Percentiles rank a stretch among this genome's conserved stretches.
Evolutionary conservation across 2,329 filamentous ascomycete species (phyloP).

Genomic region (Sporothrix protearum): DNA sequence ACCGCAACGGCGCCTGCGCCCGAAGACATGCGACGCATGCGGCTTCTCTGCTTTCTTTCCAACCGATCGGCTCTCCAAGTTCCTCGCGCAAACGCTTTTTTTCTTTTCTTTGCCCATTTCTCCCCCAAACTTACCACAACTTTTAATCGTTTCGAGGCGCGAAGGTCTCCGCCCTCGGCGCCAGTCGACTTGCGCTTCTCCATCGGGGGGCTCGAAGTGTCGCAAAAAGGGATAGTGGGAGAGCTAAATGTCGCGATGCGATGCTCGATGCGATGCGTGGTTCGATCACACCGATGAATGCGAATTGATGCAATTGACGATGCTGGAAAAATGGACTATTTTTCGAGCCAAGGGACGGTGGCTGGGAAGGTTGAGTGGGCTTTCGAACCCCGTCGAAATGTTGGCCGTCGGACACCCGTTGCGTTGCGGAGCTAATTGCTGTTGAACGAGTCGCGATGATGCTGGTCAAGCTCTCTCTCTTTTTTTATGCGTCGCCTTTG

Average conservation of each 20-base stretch:
- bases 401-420: not conserved
- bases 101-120: not conserved
- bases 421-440: not conserved
- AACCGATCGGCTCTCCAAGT: too few species aligned
- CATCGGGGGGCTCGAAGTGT: slow-evolving; percentile 16
- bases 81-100: not conserved
- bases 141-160: slow-evolving; percentile 55
- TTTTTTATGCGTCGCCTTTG: slow-evolving; percentile 3
- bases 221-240: not conserved
- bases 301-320: not conserved
- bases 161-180: slow-evolving; percentile 48
- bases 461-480: not conserved
- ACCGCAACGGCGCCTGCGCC: not conserved
- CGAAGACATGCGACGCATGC: not conserved
- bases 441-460: slow-evolving; percentile 4
- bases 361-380: not conserved
- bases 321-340: not conserved
- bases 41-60: not conserved
- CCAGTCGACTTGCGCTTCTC: slow-evolving; percentile 30
- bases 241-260: not conserved
- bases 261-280: not conserved
- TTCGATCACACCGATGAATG: not conserved
- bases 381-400: not conserved
- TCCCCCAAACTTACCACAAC: slow-evolving; percentile 39
- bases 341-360: not conserved